phyloP scores from a whole-genome alignment of 2,329 filamentous ascomycete genomes.

The Exophiala sideris region DNA sequence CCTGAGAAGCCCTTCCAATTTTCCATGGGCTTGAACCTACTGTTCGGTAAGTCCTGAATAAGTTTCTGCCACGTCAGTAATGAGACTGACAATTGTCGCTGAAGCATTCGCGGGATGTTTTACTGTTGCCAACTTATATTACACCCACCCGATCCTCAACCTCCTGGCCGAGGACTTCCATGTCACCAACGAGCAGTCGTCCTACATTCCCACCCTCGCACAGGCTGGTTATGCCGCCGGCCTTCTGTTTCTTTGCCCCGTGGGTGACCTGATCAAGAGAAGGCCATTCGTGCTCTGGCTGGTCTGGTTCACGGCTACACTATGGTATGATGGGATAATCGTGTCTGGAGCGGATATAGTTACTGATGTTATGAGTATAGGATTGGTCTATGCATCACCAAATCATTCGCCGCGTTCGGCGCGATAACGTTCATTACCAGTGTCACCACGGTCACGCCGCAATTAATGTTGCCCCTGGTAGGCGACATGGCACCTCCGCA shows the following conservation, averaged over 20 bases:
- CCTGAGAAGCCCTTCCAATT: slow-evolving; percentile 30
- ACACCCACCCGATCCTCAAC: slow-evolving; percentile 75
- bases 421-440: slow-evolving; percentile 71
- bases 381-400: slow-evolving; percentile 67
- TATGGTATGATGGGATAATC: slow-evolving; percentile 51
- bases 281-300: slow-evolving; percentile 64
- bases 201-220: slow-evolving; percentile 68
- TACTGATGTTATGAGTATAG: slow-evolving; percentile 3
- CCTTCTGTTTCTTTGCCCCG: slow-evolving; percentile 68
- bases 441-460: slow-evolving; percentile 74
- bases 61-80: background rate
- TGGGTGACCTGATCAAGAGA: slow-evolving; percentile 67
- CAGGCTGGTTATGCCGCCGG: slow-evolving; percentile 77
- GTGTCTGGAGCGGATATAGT: too few species aligned
- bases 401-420: slow-evolving; percentile 61
- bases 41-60: slow-evolving; percentile 30
- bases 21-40: slow-evolving; percentile 30
- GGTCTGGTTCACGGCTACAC: slow-evolving; percentile 63
- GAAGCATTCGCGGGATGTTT: slow-evolving; percentile 50
- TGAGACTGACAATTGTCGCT: slow-evolving; percentile 24
- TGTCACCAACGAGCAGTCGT: slow-evolving; percentile 66
- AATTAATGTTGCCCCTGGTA: slow-evolving; percentile 75
- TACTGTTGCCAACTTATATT: slow-evolving; percentile 78
- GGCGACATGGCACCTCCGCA: slow-evolving; percentile 71
- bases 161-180: slow-evolving; percentile 68